Conservation (phyloP, 1,284 basidiomycete genomes). For the Apiotrichum mycotoxinovorans region DNA sequence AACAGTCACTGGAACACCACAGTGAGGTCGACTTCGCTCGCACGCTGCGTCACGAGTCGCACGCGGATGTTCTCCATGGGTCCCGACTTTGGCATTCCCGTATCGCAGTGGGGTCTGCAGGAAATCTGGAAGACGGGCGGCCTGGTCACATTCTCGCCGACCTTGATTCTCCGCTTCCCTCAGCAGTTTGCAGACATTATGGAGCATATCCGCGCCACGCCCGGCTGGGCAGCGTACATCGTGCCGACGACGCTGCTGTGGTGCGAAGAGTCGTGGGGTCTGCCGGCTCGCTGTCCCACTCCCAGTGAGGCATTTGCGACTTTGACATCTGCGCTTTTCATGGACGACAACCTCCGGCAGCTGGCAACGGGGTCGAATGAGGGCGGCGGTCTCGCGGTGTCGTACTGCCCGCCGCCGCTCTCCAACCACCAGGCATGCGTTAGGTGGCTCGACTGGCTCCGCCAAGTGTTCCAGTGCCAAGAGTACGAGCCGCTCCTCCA, state of each 20-base stretch:
- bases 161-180: slow-evolving; percentile 27
- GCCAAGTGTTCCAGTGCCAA: slow-evolving; percentile 7
- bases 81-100: slow-evolving; percentile 19
- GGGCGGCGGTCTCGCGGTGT: slow-evolving; percentile 23
- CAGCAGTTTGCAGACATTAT: slow-evolving; percentile 28
- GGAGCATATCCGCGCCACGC: slow-evolving; percentile 19
- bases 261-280: slow-evolving; percentile 22
- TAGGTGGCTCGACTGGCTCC: slow-evolving; percentile 31
- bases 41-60: slow-evolving; percentile 4
- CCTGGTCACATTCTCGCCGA: slow-evolving; percentile 38
- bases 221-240: slow-evolving; percentile 37
- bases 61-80: slow-evolving; percentile 22
- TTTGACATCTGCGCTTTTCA: slow-evolving; percentile 22
- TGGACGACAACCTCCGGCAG: slow-evolving; percentile 25
- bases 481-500: slow-evolving; percentile 23
- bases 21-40: slow-evolving; percentile 9
- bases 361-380: slow-evolving; percentile 15
- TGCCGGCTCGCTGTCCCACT: slow-evolving; percentile 24
- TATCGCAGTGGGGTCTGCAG: slow-evolving; percentile 17
- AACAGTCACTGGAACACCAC: slow-evolving; percentile 11
- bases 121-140: slow-evolving; percentile 31
- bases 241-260: slow-evolving; percentile 31
- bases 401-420: slow-evolving; percentile 25
- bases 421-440: slow-evolving; percentile 17
- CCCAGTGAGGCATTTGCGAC: slow-evolving; percentile 22